Percentiles rank a stretch among this genome's conserved stretches.
Conservation (phyloP, 306 rosid genomes). For the Cucurbita ficifolia region DNA sequence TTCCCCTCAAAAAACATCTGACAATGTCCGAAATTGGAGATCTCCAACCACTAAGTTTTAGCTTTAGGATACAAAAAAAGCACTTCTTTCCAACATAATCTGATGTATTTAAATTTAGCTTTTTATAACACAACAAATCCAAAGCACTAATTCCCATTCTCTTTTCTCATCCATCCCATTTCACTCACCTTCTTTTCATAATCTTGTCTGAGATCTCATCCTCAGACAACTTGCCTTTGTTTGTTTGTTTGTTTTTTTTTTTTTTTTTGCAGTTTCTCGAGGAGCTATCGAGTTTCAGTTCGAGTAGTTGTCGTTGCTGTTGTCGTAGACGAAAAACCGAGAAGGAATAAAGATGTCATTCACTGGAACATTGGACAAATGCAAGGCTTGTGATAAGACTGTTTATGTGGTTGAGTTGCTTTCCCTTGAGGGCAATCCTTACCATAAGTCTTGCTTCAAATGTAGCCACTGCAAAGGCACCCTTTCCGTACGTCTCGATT, state of each 20-base stretch:
- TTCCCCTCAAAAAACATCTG: not conserved
- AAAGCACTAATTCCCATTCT: not conserved
- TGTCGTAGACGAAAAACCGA: not conserved
- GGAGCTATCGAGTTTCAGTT: not conserved
- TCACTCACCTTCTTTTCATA: not conserved
- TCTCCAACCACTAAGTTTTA: not conserved
- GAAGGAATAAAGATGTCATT: conserved; percentile 41
- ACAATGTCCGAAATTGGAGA: conserved; percentile 6
- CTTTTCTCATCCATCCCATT: not conserved
- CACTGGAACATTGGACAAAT: conserved; percentile 93
- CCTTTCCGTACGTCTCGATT: conserved; percentile 44
- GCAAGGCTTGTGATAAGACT: conserved; percentile 88
- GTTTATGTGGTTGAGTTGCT: conserved; percentile 83
- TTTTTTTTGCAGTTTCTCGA: not conserved
- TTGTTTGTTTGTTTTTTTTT: not conserved
- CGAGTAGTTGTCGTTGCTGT: not conserved
- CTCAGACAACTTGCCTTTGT: not conserved
- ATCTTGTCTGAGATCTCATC: conserved; percentile 6
- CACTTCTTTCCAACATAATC: not conserved
- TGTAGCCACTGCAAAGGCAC: conserved; percentile 93
- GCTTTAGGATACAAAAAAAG: not conserved
- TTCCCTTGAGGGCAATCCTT: conserved; percentile 75
- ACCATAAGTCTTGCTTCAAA: conserved; percentile 90
- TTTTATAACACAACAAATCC: not conserved
- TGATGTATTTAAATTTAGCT: not conserved